Percentiles rank a stretch among this genome's conserved stretches.
These are phyloP conservation scores for Xanthoceras sorbifolium DNA, from an alignment of 345 rosid genomes.

Conservation along the genomic window DNA sequence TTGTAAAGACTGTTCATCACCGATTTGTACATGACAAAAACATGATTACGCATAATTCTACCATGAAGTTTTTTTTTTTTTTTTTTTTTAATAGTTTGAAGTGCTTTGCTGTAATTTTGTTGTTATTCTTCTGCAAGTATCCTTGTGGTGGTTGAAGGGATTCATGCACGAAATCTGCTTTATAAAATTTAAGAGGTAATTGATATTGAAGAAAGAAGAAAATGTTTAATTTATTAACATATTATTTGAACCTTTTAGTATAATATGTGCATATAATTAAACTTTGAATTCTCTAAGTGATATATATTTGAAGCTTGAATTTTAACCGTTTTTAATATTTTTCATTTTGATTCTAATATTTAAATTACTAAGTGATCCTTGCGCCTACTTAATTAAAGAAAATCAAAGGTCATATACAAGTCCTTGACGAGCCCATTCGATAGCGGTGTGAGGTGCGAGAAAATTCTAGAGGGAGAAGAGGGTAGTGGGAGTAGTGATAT, in stretches of 20 bases:
- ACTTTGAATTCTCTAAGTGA: background rate
- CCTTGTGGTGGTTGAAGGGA: background rate
- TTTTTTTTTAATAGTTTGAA: background rate
- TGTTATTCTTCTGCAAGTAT: conserved; percentile 27
- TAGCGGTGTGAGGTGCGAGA: no score
- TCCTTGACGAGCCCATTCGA: no score
- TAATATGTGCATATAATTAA: background rate
- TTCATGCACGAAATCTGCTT: background rate
- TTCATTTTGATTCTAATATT: no score
- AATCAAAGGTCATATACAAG: no score
- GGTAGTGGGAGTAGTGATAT: background rate
- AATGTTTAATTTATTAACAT: background rate
- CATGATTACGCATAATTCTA: background rate
- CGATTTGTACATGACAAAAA: background rate
- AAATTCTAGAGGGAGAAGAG: background rate
- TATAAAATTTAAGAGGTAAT: background rate
- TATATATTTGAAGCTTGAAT: no score
- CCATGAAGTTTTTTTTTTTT: background rate
- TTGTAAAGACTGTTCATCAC: background rate
- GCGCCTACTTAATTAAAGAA: no score
- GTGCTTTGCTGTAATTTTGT: conserved; percentile 31
- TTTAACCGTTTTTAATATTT: no score
- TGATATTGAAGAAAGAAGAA: conserved; percentile 3
- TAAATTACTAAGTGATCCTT: no score
- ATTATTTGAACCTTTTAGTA: background rate